Base-by-base conservation (phyloP, 176 grass and related monocot species). In the Oryza glumipatula region DNA sequence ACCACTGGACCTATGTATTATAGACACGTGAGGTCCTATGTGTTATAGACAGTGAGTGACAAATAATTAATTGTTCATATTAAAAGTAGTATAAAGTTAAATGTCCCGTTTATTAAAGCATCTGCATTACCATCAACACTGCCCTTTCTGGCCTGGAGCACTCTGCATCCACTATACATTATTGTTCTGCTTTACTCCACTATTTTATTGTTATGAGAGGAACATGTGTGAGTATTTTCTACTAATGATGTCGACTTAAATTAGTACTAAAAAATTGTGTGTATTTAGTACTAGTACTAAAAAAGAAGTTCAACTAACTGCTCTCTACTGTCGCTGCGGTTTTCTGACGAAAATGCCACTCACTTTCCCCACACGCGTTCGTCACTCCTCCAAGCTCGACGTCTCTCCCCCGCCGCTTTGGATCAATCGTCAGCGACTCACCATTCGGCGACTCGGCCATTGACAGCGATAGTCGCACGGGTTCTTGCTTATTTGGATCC, bases 401-500 rank as follows among this genome's bases (percentile, higher is more conserved):
- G 58, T 11, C 21, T 22, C 56, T 63, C 21, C 58, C 7, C 49
- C n/a, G 56, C 19, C 21, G 56, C 19, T 61, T 61, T 23, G 21
- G n/a, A 82, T 72, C 76, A 76, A 70, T 44, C 69, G 1, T 7
- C 39, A 41, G 39, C 7, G 39, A 41, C 7, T 41, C 39, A 41
- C 39, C 39, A 5, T 38, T 38, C 36, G 36, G 36, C 36, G 83
- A 48, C 78, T 76, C 35, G 30, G 72, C 67, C 83, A 66, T 85
- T 81, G 65, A 72, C 78, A 38, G 14, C 11, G 4, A 28, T 38
- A 38, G 2, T 32, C 30, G 36, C 36, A 38, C 36, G 43, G 39
- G 24, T 72, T 86, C 72, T 81, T 86, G 65, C 76, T 78, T 12
- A 12, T 52, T 32, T 74, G 48, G 65, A 71, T 81, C 39, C 76